A percentile compares a stretch with the other conserved stretches of the same genome.
Evolutionary conservation across 1,284 basidiomycete species (phyloP).

Genomic region (Trichosporon sp.): DNA sequence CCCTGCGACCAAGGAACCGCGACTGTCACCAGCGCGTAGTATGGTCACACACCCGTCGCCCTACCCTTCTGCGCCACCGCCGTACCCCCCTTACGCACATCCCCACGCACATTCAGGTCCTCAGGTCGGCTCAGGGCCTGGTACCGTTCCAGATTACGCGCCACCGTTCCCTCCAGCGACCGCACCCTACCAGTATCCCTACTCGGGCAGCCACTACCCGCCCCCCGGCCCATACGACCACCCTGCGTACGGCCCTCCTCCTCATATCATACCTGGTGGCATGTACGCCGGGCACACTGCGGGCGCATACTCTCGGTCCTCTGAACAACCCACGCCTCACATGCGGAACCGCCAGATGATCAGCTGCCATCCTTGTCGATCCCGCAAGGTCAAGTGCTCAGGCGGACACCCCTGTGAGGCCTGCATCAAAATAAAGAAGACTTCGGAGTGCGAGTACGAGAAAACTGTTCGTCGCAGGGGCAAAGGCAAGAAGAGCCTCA

Average conservation of each 20-base stretch:
- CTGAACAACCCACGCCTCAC: neutral
- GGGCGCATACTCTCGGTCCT: neutral
- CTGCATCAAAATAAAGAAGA: slow-evolving; percentile 29
- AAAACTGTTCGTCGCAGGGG: slow-evolving; percentile 33
- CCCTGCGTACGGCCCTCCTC: neutral
- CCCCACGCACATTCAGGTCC: neutral
- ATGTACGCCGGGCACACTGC: neutral
- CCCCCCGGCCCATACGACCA: neutral
- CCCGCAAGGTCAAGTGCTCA: slow-evolving; percentile 41
- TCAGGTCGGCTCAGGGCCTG: neutral
- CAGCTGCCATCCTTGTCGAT: slow-evolving; percentile 39
- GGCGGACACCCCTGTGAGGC: slow-evolving; percentile 36
- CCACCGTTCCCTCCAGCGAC: neutral
- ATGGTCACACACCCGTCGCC: neutral
- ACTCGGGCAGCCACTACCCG: neutral
- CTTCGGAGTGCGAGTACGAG: slow-evolving; percentile 37
- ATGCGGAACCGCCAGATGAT: slow-evolving; percentile 32
- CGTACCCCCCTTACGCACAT: neutral
- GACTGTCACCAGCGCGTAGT: neutral
- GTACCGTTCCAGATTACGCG: neutral
- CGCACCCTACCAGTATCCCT: neutral
- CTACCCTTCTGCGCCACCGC: neutral
- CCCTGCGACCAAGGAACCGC: neutral
- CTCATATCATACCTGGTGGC: neutral
- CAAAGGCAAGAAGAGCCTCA: slow-evolving; percentile 26